Evolutionary conservation across 352 stramenopile genomes (phyloP).

Genomic region (Globisporangium polare): DNA sequence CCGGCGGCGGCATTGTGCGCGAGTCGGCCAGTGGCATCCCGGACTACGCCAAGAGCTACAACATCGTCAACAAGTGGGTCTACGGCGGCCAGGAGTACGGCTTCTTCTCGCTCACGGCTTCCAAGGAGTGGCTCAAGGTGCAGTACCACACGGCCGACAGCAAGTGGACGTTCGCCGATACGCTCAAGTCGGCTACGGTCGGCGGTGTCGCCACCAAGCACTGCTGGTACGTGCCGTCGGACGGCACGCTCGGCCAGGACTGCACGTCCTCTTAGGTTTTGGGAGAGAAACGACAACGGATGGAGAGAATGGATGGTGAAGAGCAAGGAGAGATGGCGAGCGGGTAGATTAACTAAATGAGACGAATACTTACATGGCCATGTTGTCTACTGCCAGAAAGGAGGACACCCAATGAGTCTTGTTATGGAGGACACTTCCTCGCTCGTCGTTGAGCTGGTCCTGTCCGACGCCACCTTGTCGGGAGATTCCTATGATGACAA

Average conservation of each 20-base stretch:
- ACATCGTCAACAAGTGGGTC: conserved; percentile 56
- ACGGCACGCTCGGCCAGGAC: conserved; percentile 29
- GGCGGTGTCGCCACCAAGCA: conserved; percentile 53
- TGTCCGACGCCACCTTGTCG: no score
- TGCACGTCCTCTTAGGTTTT: conserved; percentile 8
- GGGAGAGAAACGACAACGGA: background rate
- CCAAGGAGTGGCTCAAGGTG: conserved; percentile 58
- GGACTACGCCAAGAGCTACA: conserved; percentile 25
- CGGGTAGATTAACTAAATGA: conserved; percentile 9
- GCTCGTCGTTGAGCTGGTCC: background rate
- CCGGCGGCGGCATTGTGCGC: conserved; percentile 67
- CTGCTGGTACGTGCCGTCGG: conserved; percentile 62
- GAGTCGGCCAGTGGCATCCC: conserved; percentile 65
- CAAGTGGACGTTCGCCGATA: conserved; percentile 47
- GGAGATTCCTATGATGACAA: no score
- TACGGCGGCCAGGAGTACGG: conserved; percentile 61
- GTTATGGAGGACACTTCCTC: background rate
- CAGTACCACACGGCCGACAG: conserved; percentile 62
- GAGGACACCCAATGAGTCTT: background rate
- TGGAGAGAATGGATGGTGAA: background rate
- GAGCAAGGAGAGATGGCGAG: background rate
- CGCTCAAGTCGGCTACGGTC: conserved; percentile 31
- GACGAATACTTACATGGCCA: conserved; percentile 3
- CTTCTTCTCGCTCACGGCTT: conserved; percentile 59
- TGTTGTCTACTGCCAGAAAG: background rate